phyloP scores from a whole-genome alignment of 169 alveolate genomes.

The Babesia microti region DNA sequence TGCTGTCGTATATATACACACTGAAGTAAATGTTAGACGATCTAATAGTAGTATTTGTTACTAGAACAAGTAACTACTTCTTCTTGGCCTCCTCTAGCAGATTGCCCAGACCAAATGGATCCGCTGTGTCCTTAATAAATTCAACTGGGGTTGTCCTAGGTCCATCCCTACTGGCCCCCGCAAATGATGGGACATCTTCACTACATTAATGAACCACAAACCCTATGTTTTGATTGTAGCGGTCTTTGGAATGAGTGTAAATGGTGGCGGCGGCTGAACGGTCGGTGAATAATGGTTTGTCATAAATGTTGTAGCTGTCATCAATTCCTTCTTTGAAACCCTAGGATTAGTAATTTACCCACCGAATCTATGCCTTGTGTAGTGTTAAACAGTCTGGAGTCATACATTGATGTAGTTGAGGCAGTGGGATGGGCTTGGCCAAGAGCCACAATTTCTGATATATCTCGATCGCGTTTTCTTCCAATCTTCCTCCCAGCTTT shows the following conservation, averaged over 20 bases:
- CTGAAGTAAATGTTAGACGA: too few species aligned
- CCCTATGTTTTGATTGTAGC: constrained; percentile 53
- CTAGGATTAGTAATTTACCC: constrained; percentile 19
- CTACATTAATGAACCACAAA: constrained; percentile 14
- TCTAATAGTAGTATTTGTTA: too few species aligned
- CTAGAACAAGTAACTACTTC: constrained; percentile 17
- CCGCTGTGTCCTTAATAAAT: constrained; percentile 68
- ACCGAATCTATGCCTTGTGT: constrained; percentile 74
- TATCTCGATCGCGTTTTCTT: constrained; percentile 80
- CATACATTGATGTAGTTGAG: constrained; percentile 64
- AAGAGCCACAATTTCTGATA: constrained; percentile 83
- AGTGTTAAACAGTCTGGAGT: constrained; percentile 75
- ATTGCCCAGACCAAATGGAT: constrained; percentile 77
- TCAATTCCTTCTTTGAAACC: constrained; percentile 75
- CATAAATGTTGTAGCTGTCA: constrained; percentile 79
- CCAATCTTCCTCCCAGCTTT: constrained; percentile 70
- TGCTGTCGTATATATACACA: too few species aligned
- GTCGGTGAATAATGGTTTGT: constrained; percentile 81
- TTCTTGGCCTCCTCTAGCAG: constrained; percentile 71
- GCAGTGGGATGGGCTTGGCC: constrained; percentile 78
- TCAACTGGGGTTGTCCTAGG: constrained; percentile 73
- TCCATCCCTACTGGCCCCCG: constrained; percentile 47
- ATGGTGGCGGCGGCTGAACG: constrained; percentile 52
- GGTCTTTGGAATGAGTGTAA: constrained; percentile 53
- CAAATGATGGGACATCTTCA: constrained; percentile 61